These are phyloP conservation scores for Epichloe bromicola DNA, from an alignment of 2,329 filamentous ascomycete genomes.

Conservation along the genomic window DNA sequence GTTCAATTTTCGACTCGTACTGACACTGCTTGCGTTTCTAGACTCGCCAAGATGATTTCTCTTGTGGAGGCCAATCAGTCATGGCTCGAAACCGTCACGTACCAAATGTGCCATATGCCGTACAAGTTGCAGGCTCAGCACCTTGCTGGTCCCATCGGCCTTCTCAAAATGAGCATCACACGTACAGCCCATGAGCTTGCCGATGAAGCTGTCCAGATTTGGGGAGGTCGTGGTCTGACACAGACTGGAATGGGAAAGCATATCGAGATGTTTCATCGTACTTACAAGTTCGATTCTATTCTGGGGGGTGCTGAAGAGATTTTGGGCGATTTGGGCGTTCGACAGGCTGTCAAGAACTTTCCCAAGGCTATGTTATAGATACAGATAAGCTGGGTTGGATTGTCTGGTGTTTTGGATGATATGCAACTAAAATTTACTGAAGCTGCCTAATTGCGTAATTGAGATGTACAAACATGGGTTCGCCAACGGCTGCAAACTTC, in stretches of 20 bases:
- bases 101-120: constrained; percentile 78
- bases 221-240: constrained; percentile 69
- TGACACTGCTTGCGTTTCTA: constrained; percentile 14
- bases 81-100: constrained; percentile 74
- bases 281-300: constrained; percentile 71
- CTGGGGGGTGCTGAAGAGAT: constrained; percentile 81
- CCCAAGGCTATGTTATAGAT: constrained; percentile 67
- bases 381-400: background rate
- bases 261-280: constrained; percentile 74
- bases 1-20: constrained; percentile 1
- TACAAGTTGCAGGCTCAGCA: constrained; percentile 64
- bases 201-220: constrained; percentile 75
- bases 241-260: constrained; percentile 72
- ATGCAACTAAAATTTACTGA: background rate
- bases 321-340: constrained; percentile 65
- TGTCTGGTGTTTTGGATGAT: background rate
- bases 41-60: constrained; percentile 76
- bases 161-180: constrained; percentile 69
- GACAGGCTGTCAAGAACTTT: constrained; percentile 74
- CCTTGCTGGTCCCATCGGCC: constrained; percentile 67
- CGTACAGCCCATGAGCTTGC: constrained; percentile 71
- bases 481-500: too few species aligned
- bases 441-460: background rate
- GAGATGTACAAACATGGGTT: background rate
- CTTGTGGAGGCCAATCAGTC: constrained; percentile 71